Evolutionary conservation across 2,329 filamentous ascomycete species (phyloP), one percentile per base, ranked within the genome.

Genomic region (Cyanodermella asteris): DNA sequence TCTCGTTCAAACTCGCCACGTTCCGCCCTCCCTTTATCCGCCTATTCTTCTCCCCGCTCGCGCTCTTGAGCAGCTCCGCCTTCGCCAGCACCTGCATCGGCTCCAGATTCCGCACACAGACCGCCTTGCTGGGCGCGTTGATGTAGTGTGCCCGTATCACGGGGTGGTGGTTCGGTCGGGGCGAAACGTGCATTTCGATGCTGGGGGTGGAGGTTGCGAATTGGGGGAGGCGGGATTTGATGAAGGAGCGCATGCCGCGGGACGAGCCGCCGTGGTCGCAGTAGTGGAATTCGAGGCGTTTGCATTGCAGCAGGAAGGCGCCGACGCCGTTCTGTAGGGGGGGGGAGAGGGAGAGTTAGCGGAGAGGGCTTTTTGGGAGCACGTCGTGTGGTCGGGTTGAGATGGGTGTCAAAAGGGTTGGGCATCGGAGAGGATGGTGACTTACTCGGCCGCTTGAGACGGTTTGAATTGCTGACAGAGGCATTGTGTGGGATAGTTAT

Each of bases 301-400:
- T 91, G 69, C 87, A 97, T 59, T 91, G 84, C 30, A 93, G 67
- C 51, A 97, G 78, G 59, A 94, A 94, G 47, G 82, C 77, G 42
- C 84, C 84, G 38, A 94, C 63, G 61, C 87, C 87, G 58, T 97
- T 94, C 82, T 94, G 41, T 5, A 27, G 28, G n/a, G n/a, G n/a
- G n/a, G n/a, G n/a, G n/a, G n/a, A n/a, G n/a, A n/a, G n/a, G n/a
- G n/a, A n/a, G n/a, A n/a, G n/a, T n/a, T n/a, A n/a, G n/a, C n/a
- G n/a, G n/a, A n/a, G n/a, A n/a, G n/a, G n/a, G n/a, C n/a, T n/a
- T n/a, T n/a, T n/a, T n/a, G n/a, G n/a, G n/a, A n/a, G n/a, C n/a
- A n/a, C n/a, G n/a, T n/a, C n/a, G n/a, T n/a, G n/a, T n/a, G n/a
- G n/a, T n/a, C n/a, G n/a, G n/a, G n/a, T n/a, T n/a, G n/a, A n/a